A percentile compares a stretch with the other conserved stretches of the same genome.
These are phyloP conservation scores for Claviceps capensis DNA, from an alignment of 2,329 filamentous ascomycete genomes.

Conservation along the genomic window DNA sequence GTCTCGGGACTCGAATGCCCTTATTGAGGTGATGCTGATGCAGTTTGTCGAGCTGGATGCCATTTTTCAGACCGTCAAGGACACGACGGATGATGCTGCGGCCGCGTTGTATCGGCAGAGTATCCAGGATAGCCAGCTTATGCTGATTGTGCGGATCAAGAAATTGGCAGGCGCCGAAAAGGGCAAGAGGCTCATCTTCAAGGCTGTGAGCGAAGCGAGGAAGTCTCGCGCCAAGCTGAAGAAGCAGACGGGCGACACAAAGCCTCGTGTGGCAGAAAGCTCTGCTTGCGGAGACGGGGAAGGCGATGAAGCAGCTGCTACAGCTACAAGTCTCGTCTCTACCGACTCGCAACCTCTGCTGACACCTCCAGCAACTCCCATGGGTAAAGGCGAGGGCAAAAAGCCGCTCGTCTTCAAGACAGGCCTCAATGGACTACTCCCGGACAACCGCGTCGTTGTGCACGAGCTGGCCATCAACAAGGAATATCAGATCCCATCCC, in stretches of 20 bases:
- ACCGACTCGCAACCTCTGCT: conserved; percentile 32
- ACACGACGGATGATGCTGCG: conserved; percentile 59
- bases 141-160: conserved; percentile 67
- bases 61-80: conserved; percentile 72
- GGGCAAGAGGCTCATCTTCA: conserved; percentile 59
- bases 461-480: conserved; percentile 72
- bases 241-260: conserved; percentile 55
- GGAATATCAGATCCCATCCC: conserved; percentile 57
- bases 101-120: conserved; percentile 66
- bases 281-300: conserved; percentile 9
- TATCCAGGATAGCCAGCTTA: conserved; percentile 68
- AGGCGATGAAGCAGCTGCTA: conserved; percentile 21
- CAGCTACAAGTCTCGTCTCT: conserved; percentile 23
- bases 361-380: conserved; percentile 39
- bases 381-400: conserved; percentile 19
- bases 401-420: conserved; percentile 21
- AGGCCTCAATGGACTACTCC: conserved; percentile 42
- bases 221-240: conserved; percentile 45
- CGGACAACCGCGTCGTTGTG: conserved; percentile 60
- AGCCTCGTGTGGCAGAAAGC: conserved; percentile 49
- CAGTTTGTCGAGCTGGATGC: conserved; percentile 75
- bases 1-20: conserved; percentile 60
- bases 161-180: conserved; percentile 58
- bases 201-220: conserved; percentile 59
- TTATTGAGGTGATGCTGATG: conserved; percentile 75